Percentiles rank a stretch among this genome's conserved stretches.
These are phyloP conservation scores for Paraleonurus japonicus DNA, from an alignment of 257 asterid species.

Conservation along the genomic window DNA sequence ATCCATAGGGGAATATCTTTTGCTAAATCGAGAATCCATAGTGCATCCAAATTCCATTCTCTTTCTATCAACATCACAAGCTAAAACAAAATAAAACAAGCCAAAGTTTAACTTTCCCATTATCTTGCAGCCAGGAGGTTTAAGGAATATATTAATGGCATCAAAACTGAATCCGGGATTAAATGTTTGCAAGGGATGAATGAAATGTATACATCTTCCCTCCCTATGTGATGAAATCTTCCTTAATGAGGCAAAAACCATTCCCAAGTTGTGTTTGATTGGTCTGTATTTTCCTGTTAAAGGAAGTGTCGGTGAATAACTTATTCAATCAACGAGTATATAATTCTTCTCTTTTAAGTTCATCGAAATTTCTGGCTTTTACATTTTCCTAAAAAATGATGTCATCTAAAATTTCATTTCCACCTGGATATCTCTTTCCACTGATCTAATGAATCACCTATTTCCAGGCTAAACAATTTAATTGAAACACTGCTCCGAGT, in stretches of 20 bases:
- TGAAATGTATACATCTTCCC: too few relatives aligned
- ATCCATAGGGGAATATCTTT: constrained; percentile 69
- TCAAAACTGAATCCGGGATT: constrained; percentile 96
- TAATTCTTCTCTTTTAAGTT: background rate
- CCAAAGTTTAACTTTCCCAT: constrained; percentile 18
- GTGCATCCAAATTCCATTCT: constrained; percentile 42
- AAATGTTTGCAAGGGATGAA: constrained; percentile 99
- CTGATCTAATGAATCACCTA: background rate
- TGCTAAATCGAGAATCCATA: constrained; percentile 83
- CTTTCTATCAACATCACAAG: constrained; percentile 18
- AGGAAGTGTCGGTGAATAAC: constrained; percentile 4
- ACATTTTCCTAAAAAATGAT: background rate
- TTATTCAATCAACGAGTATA: background rate
- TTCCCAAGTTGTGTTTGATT: constrained; percentile 40
- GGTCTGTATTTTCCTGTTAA: constrained; percentile 10
- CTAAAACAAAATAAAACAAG: too few relatives aligned
- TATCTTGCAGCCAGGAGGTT: constrained; percentile 57
- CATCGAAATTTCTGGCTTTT: background rate
- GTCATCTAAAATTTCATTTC: background rate
- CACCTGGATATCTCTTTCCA: background rate
- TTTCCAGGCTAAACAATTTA: constrained; percentile 1
- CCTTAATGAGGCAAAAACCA: constrained; percentile 71
- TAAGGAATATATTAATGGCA: constrained; percentile 64
- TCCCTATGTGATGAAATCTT: too few relatives aligned
- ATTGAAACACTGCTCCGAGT: constrained; percentile 75